Percentiles rank a stretch among this genome's conserved stretches.
Evolutionary conservation across 1,139 yeast genomes (phyloP).

Genomic region (Zygosaccharomyces sapae): DNA sequence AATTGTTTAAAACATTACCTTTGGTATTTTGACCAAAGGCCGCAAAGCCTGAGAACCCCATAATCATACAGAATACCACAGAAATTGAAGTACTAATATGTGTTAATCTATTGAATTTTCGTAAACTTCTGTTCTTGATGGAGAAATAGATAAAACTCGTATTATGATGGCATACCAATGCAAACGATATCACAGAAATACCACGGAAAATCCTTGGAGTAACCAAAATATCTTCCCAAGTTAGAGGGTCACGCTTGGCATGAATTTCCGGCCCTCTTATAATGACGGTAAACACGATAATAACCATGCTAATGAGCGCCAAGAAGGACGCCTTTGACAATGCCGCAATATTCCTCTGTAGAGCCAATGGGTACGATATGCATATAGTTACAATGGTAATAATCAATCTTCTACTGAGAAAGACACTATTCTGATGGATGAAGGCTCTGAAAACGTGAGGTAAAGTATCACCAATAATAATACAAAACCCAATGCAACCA

Average conservation of each 20-base stretch:
- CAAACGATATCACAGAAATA: conserved; percentile 85
- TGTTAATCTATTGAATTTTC: conserved; percentile 69
- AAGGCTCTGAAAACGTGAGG: conserved; percentile 81
- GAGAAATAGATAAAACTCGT: conserved; percentile 87
- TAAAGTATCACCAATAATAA: conserved; percentile 89
- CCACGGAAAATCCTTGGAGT: conserved; percentile 78
- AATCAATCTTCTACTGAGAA: conserved; percentile 62
- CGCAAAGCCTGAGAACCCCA: conserved; percentile 77
- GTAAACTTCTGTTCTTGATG: conserved; percentile 67
- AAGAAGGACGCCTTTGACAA: conserved; percentile 84
- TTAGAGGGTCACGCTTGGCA: conserved; percentile 45
- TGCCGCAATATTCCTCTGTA: conserved; percentile 76
- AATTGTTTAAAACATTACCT: conserved; percentile 84
- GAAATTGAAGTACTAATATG: conserved; percentile 82
- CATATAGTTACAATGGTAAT: conserved; percentile 66
- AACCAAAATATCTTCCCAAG: conserved; percentile 49
- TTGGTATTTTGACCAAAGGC: conserved; percentile 74
- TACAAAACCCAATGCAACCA: conserved; percentile 90
- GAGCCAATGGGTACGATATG: conserved; percentile 77
- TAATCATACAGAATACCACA: conserved; percentile 68
- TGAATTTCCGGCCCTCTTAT: conserved; percentile 64
- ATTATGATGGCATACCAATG: conserved; percentile 92
- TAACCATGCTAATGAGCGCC: conserved; percentile 78
- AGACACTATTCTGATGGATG: conserved; percentile 47
- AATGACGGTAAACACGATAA: conserved; percentile 71